Evolutionary conservation across 441 rosid genomes (phyloP), one percentile per base, ranked within the genome.

Genomic region (Bocquillonia castaneifolia): DNA sequence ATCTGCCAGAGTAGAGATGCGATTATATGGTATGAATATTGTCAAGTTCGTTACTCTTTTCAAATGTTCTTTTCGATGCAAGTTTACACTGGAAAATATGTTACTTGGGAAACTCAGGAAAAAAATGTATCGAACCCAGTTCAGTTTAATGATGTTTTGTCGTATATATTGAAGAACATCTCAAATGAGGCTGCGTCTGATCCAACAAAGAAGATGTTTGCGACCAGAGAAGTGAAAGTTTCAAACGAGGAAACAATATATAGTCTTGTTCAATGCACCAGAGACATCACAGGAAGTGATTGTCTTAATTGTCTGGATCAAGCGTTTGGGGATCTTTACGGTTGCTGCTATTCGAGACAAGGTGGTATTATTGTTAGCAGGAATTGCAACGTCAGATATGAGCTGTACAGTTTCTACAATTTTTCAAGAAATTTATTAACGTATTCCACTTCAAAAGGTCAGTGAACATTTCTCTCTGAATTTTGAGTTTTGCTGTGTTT

Each of bases 31-130:
- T 50, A 75, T 39, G 77, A 80, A 45, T 31, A 7, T 1, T 77
- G 81, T 40, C 76, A 77, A 67, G 47, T 80, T 29, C 79, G 56
- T 20, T 80, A 80, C 66, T 80, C 81, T 1, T 47, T 47, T 22
- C 52, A 20, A 10, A 52, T 3, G 22, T 39, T 70, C 10, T 61
- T 29, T 7, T 20, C n/a, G 1, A 34, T 5, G n/a, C 12, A 61
- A 51, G 53, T 29, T 40, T 70, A 70, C 17, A 15, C 62, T 3
- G 73, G 73, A 25, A 62, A 70, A 53, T 70, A 70, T 29, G 39
- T 52, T 6, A 54, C 53, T 10, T 29, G 51, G 61, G 67, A 61
- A 13, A 39, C 54, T 39, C 62, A 70, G 10, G 29, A n/a, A 18
- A 47, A 58, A 34, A 58, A 18, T 22, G 18, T 70, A 37, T 61